Conservation (phyloP, 225 moss, liverwort and hornwort species). For the Lunularia cruciata region DNA sequence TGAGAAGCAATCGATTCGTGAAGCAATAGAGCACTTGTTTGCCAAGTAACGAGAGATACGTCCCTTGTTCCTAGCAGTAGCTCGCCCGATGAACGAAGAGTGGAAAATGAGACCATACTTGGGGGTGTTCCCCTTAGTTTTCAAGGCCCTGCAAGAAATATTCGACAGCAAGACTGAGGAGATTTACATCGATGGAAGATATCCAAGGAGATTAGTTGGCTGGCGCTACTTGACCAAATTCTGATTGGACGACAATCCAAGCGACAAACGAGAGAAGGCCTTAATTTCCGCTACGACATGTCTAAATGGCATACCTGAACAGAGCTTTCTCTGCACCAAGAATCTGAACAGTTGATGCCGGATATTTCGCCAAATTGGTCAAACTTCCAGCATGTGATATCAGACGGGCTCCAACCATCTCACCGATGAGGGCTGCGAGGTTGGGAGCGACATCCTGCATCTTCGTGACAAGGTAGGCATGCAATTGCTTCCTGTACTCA, state of each 20-base stretch:
- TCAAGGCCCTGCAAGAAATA: slow-evolving; percentile 64
- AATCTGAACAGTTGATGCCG: slow-evolving; percentile 92
- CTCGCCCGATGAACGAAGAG: slow-evolving; percentile 91
- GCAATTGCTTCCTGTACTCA: slow-evolving; percentile 89
- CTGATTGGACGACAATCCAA: no score
- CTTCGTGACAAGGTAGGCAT: slow-evolving; percentile 84
- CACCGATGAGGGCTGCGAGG: slow-evolving; percentile 86
- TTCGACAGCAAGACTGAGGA: background rate
- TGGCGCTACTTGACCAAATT: no score
- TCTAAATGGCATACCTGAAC: slow-evolving; percentile 96
- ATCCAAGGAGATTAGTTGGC: no score
- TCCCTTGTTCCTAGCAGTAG: slow-evolving; percentile 80
- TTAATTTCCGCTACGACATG: no score
- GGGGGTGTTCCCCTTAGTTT: slow-evolving; percentile 93
- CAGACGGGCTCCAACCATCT: slow-evolving; percentile 92
- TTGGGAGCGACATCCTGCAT: slow-evolving; percentile 98
- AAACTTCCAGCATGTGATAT: slow-evolving; percentile 98
- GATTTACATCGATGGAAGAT: no score
- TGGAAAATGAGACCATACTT: slow-evolving; percentile 95
- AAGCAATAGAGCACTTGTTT: slow-evolving; percentile 96
- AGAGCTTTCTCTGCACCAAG: slow-evolving; percentile 93
- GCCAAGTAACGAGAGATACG: slow-evolving; percentile 94
- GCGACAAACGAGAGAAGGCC: no score
- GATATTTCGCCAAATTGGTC: slow-evolving; percentile 91
- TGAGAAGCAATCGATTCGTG: slow-evolving; percentile 94